phyloP scores from a whole-genome alignment of 345 rosid genomes.

The Gossypium sturtianum region DNA sequence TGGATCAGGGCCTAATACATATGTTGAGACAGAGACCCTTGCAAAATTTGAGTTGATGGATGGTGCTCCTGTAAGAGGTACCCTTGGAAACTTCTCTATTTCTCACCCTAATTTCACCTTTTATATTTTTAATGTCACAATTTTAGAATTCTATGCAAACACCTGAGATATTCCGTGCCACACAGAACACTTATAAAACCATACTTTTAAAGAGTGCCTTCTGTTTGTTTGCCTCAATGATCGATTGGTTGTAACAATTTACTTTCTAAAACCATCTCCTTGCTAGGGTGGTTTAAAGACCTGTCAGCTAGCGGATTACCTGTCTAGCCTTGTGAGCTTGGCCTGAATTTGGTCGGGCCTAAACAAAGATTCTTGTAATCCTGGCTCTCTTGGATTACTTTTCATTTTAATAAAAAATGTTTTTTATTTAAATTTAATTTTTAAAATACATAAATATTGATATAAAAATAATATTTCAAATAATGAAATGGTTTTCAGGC shows the following conservation, averaged over 20 bases:
- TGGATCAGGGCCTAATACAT: constrained; percentile 59
- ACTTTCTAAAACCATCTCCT: background rate
- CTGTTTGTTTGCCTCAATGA: background rate
- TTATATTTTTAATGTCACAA: background rate
- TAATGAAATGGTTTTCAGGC: background rate
- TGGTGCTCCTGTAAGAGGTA: constrained; percentile 63
- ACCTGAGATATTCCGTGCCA: background rate
- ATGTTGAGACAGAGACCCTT: constrained; percentile 59
- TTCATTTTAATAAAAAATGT: background rate
- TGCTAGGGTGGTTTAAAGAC: background rate
- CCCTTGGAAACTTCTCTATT: background rate
- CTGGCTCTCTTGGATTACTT: background rate
- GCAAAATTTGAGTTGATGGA: constrained; percentile 67
- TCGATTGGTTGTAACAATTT: background rate
- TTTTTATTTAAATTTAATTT: background rate
- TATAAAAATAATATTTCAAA: background rate
- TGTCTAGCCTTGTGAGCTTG: background rate
- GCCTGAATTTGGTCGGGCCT: background rate
- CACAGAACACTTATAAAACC: background rate
- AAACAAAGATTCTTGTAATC: background rate
- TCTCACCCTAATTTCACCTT: background rate
- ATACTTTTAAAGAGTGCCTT: background rate
- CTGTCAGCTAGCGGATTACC: background rate
- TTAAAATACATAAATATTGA: background rate
- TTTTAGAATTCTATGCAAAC: background rate